A percentile compares a stretch with the other conserved stretches of the same genome.
Conservation (phyloP, 768 basidiomycete species). For the Lentinula sp. region DNA sequence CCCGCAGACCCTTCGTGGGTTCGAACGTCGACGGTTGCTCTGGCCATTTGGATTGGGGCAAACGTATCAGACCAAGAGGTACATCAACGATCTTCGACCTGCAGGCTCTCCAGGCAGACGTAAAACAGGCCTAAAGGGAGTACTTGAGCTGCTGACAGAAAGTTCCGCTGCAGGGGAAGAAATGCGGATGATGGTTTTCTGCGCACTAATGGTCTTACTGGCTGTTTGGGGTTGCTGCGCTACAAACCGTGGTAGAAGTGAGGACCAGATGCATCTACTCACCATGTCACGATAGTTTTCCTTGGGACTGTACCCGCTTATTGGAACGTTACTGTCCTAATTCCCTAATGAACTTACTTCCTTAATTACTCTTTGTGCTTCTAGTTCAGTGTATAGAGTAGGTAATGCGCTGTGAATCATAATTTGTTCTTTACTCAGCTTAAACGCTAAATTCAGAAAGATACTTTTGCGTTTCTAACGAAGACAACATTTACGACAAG, state of each 20-base stretch:
- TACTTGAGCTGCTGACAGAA: constrained; percentile 46
- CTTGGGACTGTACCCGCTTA: neutral
- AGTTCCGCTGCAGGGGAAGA: constrained; percentile 64
- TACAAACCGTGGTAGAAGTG: neutral
- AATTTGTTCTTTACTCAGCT: too few relatives aligned
- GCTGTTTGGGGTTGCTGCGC: constrained; percentile 42
- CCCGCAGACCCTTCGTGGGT: constrained; percentile 45
- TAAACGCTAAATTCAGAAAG: neutral
- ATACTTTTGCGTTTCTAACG: neutral
- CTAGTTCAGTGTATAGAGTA: too few relatives aligned
- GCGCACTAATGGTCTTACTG: constrained; percentile 38
- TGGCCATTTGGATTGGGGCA: constrained; percentile 47
- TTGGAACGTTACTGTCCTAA: neutral
- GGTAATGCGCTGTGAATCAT: too few relatives aligned
- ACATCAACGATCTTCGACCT: constrained; percentile 34
- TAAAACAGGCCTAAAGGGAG: constrained; percentile 32
- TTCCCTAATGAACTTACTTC: neutral
- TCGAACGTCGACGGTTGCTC: constrained; percentile 39
- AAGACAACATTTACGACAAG: neutral
- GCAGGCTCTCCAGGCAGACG: constrained; percentile 26
- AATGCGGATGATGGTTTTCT: constrained; percentile 53
- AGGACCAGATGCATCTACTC: neutral
- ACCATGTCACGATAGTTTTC: neutral
- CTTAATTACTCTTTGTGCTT: too few relatives aligned
- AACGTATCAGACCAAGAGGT: constrained; percentile 29